Evolutionary conservation across 257 asterid genomes (phyloP).

Genomic region (Eucommia ulmoides): DNA sequence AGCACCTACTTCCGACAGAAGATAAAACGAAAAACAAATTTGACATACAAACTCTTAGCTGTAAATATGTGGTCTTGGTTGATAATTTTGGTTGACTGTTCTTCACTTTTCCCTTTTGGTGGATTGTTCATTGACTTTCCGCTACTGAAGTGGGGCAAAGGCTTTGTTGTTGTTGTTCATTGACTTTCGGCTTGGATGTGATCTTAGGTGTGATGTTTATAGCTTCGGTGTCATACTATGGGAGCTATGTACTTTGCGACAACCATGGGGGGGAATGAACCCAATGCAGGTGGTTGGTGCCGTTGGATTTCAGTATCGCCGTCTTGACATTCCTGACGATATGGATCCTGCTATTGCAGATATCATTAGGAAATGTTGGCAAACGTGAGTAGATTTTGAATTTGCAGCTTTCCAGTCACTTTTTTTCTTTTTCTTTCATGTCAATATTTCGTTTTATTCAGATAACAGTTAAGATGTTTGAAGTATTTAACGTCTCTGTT

Average conservation of each 20-base stretch:
- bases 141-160: constrained; percentile 26
- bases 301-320: constrained; percentile 93
- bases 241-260: constrained; percentile 89
- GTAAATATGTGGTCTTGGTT: too few species aligned
- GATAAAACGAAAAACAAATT: too few species aligned
- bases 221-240: constrained; percentile 87
- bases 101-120: constrained; percentile 1
- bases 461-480: neutral
- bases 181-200: too few species aligned
- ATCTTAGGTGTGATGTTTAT: constrained; percentile 89
- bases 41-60: too few species aligned
- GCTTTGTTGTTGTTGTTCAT: too few species aligned
- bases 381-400: constrained; percentile 47
- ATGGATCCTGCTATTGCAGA: constrained; percentile 65
- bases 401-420: neutral
- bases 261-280: constrained; percentile 98
- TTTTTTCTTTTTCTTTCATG: too few species aligned
- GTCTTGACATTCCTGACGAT: constrained; percentile 82
- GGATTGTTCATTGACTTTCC: constrained; percentile 7
- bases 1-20: constrained; percentile 9
- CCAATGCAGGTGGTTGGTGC: constrained; percentile 99
- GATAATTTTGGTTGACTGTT: too few species aligned
- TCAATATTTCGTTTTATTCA: too few species aligned
- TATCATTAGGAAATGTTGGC: constrained; percentile 77
- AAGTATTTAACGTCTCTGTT: neutral